Base-by-base conservation (phyloP, 176 grass and related monocot species). In the Avena atlantica region DNA sequence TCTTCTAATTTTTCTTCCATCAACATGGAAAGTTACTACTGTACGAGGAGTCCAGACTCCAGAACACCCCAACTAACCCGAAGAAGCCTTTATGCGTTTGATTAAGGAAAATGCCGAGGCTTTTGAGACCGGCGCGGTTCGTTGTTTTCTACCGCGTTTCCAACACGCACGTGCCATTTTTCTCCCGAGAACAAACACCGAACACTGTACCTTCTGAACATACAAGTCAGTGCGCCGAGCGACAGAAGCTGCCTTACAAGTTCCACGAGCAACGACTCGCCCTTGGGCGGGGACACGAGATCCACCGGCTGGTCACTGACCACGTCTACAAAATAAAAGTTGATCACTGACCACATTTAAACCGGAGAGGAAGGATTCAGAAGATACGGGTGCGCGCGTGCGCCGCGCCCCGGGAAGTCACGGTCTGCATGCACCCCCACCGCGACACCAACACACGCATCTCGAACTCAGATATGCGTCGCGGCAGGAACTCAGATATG, bases 181-280 rank as follows among this genome's bases (percentile, higher is more conserved):
- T 80, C 14, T 48, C 37, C 4, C 11, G 2, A 21, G 29, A 40
- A 37, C 36, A n/a, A 40, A 37, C 36, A n/a, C 29, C 8, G 14
- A 42, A 70, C 8, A 5, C 70, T 49, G 44, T 12, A 29, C 65
- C 57, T 63, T 55, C 24, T 25, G 12, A 84, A 31, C 15, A 88
- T 34, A 25, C 7, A 2, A 24, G 81, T 40, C 77, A 34, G 1
- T 48, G 20, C 9, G 1, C 59, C 14, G 21, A 16, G 40, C 2
- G 19, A 5, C 69, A 40, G 88, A 89, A 89, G 84, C 78, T 90
- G 70, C 88, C 70, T 50, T 15, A 81, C 70, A 89, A 86, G 83
- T 90, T 90, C 88, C 78, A 3, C 2, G 17, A 12, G 57, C 17
- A 16, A 81, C 69, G 82, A 75, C 74, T 42, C 40, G 6, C 40